Conservation (phyloP, 768 basidiomycete species). For the Hemileccinum rubropunctum region DNA sequence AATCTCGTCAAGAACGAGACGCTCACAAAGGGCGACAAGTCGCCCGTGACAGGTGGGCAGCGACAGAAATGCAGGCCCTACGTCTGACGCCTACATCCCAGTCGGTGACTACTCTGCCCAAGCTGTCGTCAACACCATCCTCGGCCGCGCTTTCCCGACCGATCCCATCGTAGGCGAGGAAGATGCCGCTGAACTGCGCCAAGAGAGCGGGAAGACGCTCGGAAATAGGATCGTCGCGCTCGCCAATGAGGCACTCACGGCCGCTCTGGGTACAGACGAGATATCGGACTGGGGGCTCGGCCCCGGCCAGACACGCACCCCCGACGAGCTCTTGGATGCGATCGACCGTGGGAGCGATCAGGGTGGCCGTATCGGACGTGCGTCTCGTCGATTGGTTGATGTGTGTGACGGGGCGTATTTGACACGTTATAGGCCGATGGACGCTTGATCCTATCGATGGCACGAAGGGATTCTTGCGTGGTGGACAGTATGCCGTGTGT, state of each 20-base stretch:
- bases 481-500: slow-evolving; percentile 92
- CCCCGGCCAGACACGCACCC: slow-evolving; percentile 47
- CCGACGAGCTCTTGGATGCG: slow-evolving; percentile 68
- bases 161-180: slow-evolving; percentile 96
- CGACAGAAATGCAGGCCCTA: background rate
- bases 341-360: slow-evolving; percentile 81
- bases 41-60: slow-evolving; percentile 76
- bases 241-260: slow-evolving; percentile 74
- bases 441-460: slow-evolving; percentile 90
- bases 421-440: slow-evolving; percentile 63
- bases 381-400: slow-evolving; percentile 29
- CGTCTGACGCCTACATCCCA: slow-evolving; percentile 28
- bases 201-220: slow-evolving; percentile 42
- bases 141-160: slow-evolving; percentile 71
- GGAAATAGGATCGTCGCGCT: slow-evolving; percentile 71
- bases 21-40: slow-evolving; percentile 87
- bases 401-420: background rate
- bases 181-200: slow-evolving; percentile 76
- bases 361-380: slow-evolving; percentile 74
- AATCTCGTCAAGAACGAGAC: slow-evolving; percentile 84
- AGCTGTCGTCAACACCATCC: slow-evolving; percentile 83
- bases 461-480: slow-evolving; percentile 89
- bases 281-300: slow-evolving; percentile 71
- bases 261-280: slow-evolving; percentile 53
- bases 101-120: slow-evolving; percentile 95